Evolutionary conservation across 345 rosid species (phyloP).

Genomic region (Salix purpurea): DNA sequence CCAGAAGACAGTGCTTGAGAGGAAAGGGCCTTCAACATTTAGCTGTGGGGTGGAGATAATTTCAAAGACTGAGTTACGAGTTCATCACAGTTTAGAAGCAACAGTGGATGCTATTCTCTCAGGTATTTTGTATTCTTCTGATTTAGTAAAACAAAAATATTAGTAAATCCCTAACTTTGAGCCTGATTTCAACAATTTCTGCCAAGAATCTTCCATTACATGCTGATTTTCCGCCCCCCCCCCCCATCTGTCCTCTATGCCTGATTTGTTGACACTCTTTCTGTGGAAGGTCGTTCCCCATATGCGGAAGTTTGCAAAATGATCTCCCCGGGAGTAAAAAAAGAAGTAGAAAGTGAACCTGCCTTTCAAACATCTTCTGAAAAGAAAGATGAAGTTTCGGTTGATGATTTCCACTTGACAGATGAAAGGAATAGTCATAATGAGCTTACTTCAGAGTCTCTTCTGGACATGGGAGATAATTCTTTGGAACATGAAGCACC

Average conservation of each 20-base stretch:
- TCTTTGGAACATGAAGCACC: slow-evolving; percentile 28
- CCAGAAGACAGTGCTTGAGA: slow-evolving; percentile 80
- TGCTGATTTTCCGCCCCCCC: no score
- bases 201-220: no score
- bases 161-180: no score
- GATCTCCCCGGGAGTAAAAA: slow-evolving; percentile 36
- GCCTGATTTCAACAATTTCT: no score
- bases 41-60: slow-evolving; percentile 73
- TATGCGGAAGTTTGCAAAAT: slow-evolving; percentile 61
- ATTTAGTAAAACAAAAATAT: neutral
- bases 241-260: neutral
- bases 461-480: slow-evolving; percentile 27
- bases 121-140: slow-evolving; percentile 32
- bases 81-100: slow-evolving; percentile 84
- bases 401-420: slow-evolving; percentile 26
- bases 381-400: slow-evolving; percentile 28
- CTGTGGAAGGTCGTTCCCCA: slow-evolving; percentile 55
- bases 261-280: slow-evolving; percentile 12
- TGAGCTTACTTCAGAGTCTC: slow-evolving; percentile 31
- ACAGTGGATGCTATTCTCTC: slow-evolving; percentile 82
- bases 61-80: slow-evolving; percentile 75
- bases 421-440: slow-evolving; percentile 25
- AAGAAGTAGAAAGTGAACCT: slow-evolving; percentile 28
- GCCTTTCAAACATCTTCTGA: slow-evolving; percentile 13
- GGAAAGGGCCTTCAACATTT: slow-evolving; percentile 86